Evolutionary conservation across 1,284 basidiomycete genomes (phyloP), one percentile per base, ranked within the genome.

Genomic region (Tilletia indica): DNA sequence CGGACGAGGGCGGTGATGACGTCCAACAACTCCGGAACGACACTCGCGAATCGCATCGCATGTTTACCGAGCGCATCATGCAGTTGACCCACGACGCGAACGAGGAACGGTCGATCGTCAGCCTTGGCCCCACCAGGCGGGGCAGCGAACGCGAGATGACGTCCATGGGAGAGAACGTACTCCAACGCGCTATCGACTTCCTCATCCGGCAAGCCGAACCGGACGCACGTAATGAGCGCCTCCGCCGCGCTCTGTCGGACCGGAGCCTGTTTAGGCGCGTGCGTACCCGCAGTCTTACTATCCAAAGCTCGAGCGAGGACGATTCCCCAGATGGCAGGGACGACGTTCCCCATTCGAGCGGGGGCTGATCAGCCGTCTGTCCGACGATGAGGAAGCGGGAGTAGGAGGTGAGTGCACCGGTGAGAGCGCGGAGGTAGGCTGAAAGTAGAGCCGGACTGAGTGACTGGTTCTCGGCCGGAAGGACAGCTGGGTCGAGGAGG

Each of bases 401-500:
- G 70, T 76, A 80, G 31, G 82, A 77, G 19, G 80, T 78, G 73
- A 84, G 75, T 64, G 80, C 79, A 56, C 77, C 71, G 67, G 81
- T 80, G 25, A 84, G 72, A 2, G 81, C 80, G 36, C 77, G 73
- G 2, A 84, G 73, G 72, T 83, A 84, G 49, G 82, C 71, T 3
- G 82, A 80, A 6, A 83, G 75, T 21, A 82, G 73, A 16, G 61
- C 61, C 36, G 61, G 61, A 16, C 61, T 64, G 36, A 64, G 61
- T 19, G 12, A 16, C 73, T 84, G 82, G 12, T 77, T 76, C 54
- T 84, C 82, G 14, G 74, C 73, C 39, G 80, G 82, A 3, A 75
- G 73, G 34, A 80, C 71, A 11, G 74, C 71, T 14, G 73, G 72
- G 34, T 76, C 76, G 45, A 73, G 74, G 36, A 84, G 76, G 51